phyloP scores from a whole-genome alignment of 495 filamentous ascomycete genomes.

The Evernia prunastri region DNA sequence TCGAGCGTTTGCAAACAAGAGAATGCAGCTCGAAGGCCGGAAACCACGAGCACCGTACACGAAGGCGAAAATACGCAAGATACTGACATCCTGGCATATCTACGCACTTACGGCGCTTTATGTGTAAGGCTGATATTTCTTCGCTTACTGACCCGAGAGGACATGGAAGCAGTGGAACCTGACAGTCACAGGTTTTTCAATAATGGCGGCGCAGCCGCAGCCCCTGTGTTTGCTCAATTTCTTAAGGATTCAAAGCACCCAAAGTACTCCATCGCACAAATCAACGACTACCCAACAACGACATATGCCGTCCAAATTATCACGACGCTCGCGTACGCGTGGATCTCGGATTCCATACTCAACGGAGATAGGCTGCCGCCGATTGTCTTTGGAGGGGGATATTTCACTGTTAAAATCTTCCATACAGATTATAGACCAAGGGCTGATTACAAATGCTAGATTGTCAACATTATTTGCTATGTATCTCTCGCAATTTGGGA shows the following conservation, averaged over 20 bases:
- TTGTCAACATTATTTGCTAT: slow-evolving; percentile 4
- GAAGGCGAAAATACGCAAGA: neutral
- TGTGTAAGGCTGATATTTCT: neutral
- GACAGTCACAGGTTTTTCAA: neutral
- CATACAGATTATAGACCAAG: neutral
- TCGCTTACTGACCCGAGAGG: too few species aligned
- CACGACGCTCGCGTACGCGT: neutral
- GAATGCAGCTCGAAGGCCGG: neutral
- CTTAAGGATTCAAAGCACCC: slow-evolving; percentile 1
- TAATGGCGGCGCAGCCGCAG: neutral
- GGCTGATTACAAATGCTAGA: neutral
- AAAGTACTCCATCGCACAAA: neutral
- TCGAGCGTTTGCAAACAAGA: neutral
- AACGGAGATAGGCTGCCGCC: neutral
- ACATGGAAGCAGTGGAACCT: neutral
- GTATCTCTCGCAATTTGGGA: neutral
- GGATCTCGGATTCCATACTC: neutral
- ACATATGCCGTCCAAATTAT: neutral
- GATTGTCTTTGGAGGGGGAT: neutral
- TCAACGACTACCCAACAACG: neutral
- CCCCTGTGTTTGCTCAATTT: slow-evolving; percentile 1
- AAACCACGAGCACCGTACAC: neutral
- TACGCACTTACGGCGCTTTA: neutral
- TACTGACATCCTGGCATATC: slow-evolving; percentile 3
- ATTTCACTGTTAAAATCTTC: neutral